These are phyloP conservation scores for Tothia fuscella DNA, from an alignment of 2,329 filamentous ascomycete species.

Conservation along the genomic window DNA sequence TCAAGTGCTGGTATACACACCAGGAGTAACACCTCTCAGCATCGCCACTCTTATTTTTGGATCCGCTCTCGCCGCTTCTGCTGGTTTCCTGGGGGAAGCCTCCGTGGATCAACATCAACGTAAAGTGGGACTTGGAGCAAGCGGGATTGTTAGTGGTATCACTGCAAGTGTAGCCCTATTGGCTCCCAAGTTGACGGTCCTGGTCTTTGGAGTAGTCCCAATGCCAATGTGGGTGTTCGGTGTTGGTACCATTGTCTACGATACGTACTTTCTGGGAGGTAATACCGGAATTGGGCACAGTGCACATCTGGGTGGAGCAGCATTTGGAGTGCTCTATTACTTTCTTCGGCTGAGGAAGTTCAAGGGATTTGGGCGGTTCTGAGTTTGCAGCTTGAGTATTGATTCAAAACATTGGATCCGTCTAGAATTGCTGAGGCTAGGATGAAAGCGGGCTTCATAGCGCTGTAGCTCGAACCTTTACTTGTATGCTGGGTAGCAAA, in stretches of 20 bases:
- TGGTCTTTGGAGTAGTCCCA: constrained; percentile 26
- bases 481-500: no score
- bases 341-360: constrained; percentile 14
- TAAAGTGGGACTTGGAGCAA: constrained; percentile 23
- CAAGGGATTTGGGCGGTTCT: no score
- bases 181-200: constrained; percentile 22
- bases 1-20: constrained; percentile 20
- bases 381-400: no score
- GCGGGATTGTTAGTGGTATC: constrained; percentile 30
- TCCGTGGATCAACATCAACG: background rate
- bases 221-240: constrained; percentile 29
- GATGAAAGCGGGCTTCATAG: no score
- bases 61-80: constrained; percentile 18
- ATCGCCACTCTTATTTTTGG: constrained; percentile 21
- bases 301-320: constrained; percentile 33
- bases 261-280: constrained; percentile 27
- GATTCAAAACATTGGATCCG: no score
- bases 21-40: constrained; percentile 19
- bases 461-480: no score
- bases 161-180: constrained; percentile 28
- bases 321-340: constrained; percentile 26
- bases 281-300: constrained; percentile 25
- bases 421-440: no score
- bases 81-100: constrained; percentile 15
- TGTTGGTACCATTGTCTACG: constrained; percentile 24